A percentile compares a stretch with the other conserved stretches of the same genome.
Evolutionary conservation across 495 filamentous ascomycete species (phyloP).

Genomic region (Aspergillus egyptiacus): DNA sequence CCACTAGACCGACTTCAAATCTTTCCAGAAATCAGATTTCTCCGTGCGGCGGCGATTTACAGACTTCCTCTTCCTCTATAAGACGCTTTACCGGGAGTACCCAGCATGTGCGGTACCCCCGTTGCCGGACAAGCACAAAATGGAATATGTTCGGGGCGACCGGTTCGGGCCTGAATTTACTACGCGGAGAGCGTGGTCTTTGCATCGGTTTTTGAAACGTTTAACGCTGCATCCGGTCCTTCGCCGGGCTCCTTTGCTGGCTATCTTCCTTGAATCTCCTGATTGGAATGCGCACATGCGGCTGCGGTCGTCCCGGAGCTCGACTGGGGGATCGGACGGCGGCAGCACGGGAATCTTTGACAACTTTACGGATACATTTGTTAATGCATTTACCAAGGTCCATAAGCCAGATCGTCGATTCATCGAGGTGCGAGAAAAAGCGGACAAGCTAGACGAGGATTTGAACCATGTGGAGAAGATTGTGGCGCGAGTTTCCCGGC

Average conservation of each 20-base stretch:
- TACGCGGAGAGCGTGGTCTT: constrained; percentile 77
- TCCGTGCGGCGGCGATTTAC: constrained; percentile 85
- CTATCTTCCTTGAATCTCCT: constrained; percentile 81
- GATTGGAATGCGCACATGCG: constrained; percentile 98
- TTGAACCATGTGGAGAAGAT: constrained; percentile 90
- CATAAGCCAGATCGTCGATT: constrained; percentile 94
- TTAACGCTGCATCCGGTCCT: constrained; percentile 83
- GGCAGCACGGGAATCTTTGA: constrained; percentile 72
- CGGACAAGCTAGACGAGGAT: constrained; percentile 93
- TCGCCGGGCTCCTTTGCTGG: constrained; percentile 72
- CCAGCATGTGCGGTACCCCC: constrained; percentile 90
- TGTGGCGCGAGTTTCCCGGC: constrained; percentile 77
- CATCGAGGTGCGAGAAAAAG: constrained; percentile 87
- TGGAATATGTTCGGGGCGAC: constrained; percentile 95
- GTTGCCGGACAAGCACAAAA: constrained; percentile 95
- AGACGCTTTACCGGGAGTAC: constrained; percentile 77
- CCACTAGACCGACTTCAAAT: constrained; percentile 79
- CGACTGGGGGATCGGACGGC: constrained; percentile 46
- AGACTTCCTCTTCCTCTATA: constrained; percentile 96
- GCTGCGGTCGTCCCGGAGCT: constrained; percentile 57
- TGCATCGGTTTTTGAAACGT: constrained; percentile 86
- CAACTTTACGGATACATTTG: constrained; percentile 88
- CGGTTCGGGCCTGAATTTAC: constrained; percentile 94
- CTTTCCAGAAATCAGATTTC: constrained; percentile 74
- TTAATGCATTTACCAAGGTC: constrained; percentile 94